A percentile compares a stretch with the other conserved stretches of the same genome.
Conservation (phyloP, 805 yeast genomes). For the Pichia ethanolica region DNA sequence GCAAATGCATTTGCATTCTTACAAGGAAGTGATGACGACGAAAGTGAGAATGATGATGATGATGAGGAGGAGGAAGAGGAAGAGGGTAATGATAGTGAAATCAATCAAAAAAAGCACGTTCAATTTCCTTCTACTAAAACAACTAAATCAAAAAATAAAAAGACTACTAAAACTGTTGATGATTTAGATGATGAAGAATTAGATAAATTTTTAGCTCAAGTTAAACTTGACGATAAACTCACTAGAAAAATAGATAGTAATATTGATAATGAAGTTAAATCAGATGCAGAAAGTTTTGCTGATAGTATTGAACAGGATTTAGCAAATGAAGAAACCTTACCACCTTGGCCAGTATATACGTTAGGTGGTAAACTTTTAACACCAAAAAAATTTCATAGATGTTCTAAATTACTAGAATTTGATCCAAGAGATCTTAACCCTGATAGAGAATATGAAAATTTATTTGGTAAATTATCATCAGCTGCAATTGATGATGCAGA, state of each 20-base stretch:
- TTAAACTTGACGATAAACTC: constrained; percentile 18
- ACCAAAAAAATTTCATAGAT: constrained; percentile 32
- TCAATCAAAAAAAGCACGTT: neutral
- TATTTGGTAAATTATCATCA: constrained; percentile 65
- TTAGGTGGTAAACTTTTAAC: constrained; percentile 37
- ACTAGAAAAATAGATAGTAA: neutral
- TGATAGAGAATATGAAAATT: constrained; percentile 60
- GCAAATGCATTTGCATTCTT: constrained; percentile 39
- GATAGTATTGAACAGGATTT: constrained; percentile 30
- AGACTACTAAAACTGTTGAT: neutral
- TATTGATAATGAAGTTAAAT: constrained; percentile 16
- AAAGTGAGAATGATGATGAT: constrained; percentile 1
- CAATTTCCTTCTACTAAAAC: neutral
- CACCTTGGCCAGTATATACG: constrained; percentile 19
- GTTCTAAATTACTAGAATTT: constrained; percentile 37
- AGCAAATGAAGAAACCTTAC: constrained; percentile 20
- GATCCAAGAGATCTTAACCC: constrained; percentile 57
- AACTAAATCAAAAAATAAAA: neutral
- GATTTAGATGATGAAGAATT: constrained; percentile 34
- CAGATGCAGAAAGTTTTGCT: constrained; percentile 23
- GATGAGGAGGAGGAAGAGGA: neutral
- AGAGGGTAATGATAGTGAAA: neutral
- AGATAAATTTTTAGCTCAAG: constrained; percentile 45
- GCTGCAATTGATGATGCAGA: constrained; percentile 71
- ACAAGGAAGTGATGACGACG: constrained; percentile 26